Evolutionary conservation across 225 moss, liverwort and hornwort genomes (phyloP), one percentile per base, ranked within the genome.

Genomic region (Anthoceros angustus): DNA sequence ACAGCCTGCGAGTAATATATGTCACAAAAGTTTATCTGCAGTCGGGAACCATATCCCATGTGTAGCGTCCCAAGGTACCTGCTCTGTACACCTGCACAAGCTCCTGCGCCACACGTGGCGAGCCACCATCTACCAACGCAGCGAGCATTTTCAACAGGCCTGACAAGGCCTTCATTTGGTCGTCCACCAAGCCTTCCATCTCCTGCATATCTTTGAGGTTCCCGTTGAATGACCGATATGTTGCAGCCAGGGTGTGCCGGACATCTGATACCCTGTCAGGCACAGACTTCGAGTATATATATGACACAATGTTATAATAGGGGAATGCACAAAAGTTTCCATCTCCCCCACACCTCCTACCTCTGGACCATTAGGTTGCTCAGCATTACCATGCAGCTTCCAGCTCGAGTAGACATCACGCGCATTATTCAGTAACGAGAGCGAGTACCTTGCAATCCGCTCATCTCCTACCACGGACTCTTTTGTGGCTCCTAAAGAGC

Each of bases 151-250:
- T 92, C 10, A 92, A 89, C 9, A 83, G 63, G 66, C n/a, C n/a
- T n/a, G n/a, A n/a, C n/a, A n/a, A n/a, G n/a, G n/a, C 73, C 41
- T 81, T 73, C 89, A 98, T 89, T 65, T 98, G 98, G 39, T 76
- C 74, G 66, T 92, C 92, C 39, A 98, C 98, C 68, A 98, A 64
- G 66, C 77, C 75, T 69, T 89, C 98, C 92, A 98, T 87, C 69
- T 98, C 92, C 66, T 82, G 69, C 63, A 70, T 69, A 41, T 87
- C 71, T 66, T 84, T 81, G 69, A 92, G 69, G 64, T 81, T 73
- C 39, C 89, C 92, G 73, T 89, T 89, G 68, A 98, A 98, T 72
- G 84, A 86, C 62, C 86, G 40, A 77, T 87, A 92, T 2, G 85
- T 73, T 18, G 89, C 80, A 14, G 87, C 71, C 42, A 98, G 73